These are phyloP conservation scores for Ambrosiella xylebori DNA, from an alignment of 2,329 filamentous ascomycete genomes.

Conservation along the genomic window DNA sequence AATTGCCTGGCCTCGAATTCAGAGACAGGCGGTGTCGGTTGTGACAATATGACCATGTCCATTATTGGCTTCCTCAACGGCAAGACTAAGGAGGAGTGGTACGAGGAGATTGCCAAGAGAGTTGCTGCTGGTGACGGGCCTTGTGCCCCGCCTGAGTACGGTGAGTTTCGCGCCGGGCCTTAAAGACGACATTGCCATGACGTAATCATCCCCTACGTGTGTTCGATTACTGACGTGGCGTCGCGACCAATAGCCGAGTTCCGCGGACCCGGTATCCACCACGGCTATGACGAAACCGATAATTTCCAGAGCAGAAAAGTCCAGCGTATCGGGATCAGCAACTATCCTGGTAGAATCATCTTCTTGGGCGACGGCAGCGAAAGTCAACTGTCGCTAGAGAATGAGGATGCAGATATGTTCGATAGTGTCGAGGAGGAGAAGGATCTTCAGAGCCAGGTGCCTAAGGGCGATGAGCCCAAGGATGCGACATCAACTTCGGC, in stretches of 20 bases:
- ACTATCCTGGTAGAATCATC: conserved; percentile 74
- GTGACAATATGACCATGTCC: conserved; percentile 99
- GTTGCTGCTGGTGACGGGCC: conserved; percentile 95
- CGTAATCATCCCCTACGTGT: conserved; percentile 4
- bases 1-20: conserved; percentile 97
- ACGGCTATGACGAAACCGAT: conserved; percentile 67
- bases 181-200: not conserved
- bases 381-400: conserved; percentile 54
- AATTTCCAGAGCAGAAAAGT: conserved; percentile 54
- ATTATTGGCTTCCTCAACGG: conserved; percentile 79
- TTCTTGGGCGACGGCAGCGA: conserved; percentile 91
- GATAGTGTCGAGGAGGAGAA: conserved; percentile 73
- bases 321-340: conserved; percentile 40
- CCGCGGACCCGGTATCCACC: conserved; percentile 64
- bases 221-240: conserved; percentile 12
- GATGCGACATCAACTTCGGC: not conserved
- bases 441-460: conserved; percentile 69
- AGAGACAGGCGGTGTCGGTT: conserved; percentile 92
- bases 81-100: conserved; percentile 94
- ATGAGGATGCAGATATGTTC: conserved; percentile 85
- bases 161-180: conserved; percentile 44
- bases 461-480: conserved; percentile 31
- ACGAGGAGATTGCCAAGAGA: conserved; percentile 82
- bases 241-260: conserved; percentile 49
- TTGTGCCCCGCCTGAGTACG: conserved; percentile 97